These are phyloP conservation scores for Peziza echinospora DNA, from an alignment of 495 filamentous ascomycete species.

Conservation along the genomic window DNA sequence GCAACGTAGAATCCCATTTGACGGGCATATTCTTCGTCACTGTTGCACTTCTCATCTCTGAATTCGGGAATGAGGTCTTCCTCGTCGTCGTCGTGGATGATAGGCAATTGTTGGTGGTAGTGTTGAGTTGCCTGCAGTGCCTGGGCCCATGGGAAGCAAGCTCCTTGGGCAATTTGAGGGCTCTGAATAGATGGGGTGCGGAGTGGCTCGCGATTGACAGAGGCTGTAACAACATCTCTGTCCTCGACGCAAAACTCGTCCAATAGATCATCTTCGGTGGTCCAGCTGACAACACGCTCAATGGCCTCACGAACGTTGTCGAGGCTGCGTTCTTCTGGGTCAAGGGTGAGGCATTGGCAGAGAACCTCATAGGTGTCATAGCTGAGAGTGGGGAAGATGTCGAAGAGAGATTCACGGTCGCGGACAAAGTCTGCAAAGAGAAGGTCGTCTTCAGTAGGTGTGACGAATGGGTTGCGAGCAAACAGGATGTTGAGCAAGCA, in stretches of 20 bases:
- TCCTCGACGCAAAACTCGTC: conserved; percentile 89
- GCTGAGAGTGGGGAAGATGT: conserved; percentile 96
- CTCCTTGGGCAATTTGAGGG: conserved; percentile 53
- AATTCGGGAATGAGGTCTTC: conserved; percentile 30
- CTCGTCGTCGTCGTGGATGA: conserved; percentile 37
- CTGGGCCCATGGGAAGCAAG: conserved; percentile 90
- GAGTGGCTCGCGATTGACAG: conserved; percentile 81
- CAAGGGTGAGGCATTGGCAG: conserved; percentile 64
- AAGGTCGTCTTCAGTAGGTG: conserved; percentile 64
- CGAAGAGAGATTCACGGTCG: conserved; percentile 85
- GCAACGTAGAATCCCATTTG: conserved; percentile 19
- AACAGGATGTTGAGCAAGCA: conserved; percentile 92
- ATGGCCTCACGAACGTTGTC: conserved; percentile 53
- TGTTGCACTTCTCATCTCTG: conserved; percentile 73
- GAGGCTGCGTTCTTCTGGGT: conserved; percentile 74
- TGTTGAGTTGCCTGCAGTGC: conserved; percentile 51
- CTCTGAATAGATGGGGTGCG: conserved; percentile 88
- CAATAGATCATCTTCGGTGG: conserved; percentile 69
- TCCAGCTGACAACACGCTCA: conserved; percentile 66
- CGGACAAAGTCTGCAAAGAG: conserved; percentile 79
- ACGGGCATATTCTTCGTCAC: conserved; percentile 36
- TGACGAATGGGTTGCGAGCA: conserved; percentile 81
- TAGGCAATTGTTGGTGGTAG: conserved; percentile 66
- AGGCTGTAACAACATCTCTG: conserved; percentile 46
- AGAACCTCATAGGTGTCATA: conserved; percentile 92